Base-by-base conservation (phyloP, 1,284 basidiomycete genomes). In the Austroboletus niveus region DNA sequence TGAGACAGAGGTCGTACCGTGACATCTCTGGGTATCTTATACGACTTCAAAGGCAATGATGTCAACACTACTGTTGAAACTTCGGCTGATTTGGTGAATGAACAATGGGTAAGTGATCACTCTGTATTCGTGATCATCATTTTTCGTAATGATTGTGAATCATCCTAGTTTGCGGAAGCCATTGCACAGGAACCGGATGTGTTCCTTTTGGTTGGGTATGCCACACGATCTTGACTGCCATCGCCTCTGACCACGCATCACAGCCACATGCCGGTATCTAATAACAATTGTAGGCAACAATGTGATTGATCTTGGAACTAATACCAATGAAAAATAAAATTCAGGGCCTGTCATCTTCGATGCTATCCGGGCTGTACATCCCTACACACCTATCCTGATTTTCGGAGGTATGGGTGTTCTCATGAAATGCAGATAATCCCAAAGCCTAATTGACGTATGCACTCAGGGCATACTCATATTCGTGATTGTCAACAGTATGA, bases 111-210 rank as follows among this genome's bases (percentile, higher is more conserved):
- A 52, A 29, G 73, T 60, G 6, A n/a, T 39, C 41, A 29, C 17
- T 40, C 2, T 42, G 4, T 30, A 7, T 8, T 35, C 8, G 0
- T 4, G 14, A 39, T 8, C 0, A 27, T 20, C 29, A 30, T 30
- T 4, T 35, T 24, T 10, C 40, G 30, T 45, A 1, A 59, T 31
- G 5, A 35, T 47, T 10, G 29, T 34, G 27, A 1, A 24, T 35
- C n/a, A 38, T 48, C 22, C 22, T 55, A 88, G 88, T 94, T 94
- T 65, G 60, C 72, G 0, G 85, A 92, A n/a, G 89, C 85, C 0
- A 92, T 94, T 55, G 64, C 75, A 41, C 89, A 92, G 15, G 84
- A 85, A 60, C 91, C 91, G 12, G 91, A 94, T 66, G 75, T 91
- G 53, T 94, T 94, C 74, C 60, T 90, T 48, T 77, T 90, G 42